These are phyloP conservation scores for Moricandia arvensis DNA, from an alignment of 345 rosid species.

Conservation along the genomic window DNA sequence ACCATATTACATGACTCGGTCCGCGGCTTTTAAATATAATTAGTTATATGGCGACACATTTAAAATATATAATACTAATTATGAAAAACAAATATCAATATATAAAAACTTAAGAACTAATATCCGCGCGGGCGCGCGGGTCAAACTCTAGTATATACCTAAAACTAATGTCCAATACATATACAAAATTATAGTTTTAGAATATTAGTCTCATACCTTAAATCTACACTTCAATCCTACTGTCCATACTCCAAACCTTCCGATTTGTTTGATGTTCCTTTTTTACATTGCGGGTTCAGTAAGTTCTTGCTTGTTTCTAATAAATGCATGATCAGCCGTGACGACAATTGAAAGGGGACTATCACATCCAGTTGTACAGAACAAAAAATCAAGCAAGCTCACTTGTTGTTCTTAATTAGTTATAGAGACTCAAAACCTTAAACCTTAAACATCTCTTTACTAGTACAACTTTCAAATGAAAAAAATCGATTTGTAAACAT, in stretches of 20 bases:
- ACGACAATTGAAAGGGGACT: background rate
- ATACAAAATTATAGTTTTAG: no score
- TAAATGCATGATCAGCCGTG: background rate
- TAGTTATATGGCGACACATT: no score
- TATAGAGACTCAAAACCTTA: background rate
- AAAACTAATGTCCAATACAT: background rate
- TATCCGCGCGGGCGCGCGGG: no score
- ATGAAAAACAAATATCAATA: no score
- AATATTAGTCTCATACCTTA: background rate
- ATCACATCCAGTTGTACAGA: background rate
- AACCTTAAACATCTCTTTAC: background rate
- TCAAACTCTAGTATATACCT: no score
- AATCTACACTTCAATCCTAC: background rate
- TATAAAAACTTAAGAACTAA: no score
- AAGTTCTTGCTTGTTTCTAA: background rate
- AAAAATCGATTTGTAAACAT: background rate
- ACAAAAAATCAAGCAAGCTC: background rate
- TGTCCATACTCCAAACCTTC: background rate
- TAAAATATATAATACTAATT: no score
- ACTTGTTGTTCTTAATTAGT: background rate
- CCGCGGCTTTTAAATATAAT: no score
- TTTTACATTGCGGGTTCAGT: background rate
- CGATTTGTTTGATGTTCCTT: background rate
- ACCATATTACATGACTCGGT: no score
- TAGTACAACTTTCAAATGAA: conserved; percentile 1